A percentile compares a stretch with the other conserved stretches of the same genome.
phyloP scores from a whole-genome alignment of 208 protist genomes.

The Crithidia expoeki region DNA sequence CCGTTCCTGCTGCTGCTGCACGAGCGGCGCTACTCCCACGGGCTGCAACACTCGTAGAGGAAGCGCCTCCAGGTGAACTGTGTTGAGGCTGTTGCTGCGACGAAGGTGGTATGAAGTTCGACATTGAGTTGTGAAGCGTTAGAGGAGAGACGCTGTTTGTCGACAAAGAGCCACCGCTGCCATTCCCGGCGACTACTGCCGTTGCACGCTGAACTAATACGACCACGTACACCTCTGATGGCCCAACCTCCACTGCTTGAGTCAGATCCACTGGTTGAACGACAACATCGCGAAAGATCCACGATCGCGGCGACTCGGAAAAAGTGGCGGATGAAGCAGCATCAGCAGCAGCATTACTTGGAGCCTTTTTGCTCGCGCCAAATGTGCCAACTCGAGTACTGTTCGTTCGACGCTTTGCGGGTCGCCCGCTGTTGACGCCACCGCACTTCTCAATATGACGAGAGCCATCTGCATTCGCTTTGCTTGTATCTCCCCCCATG shows the following conservation, averaged over 20 bases:
- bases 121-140: neutral
- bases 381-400: neutral
- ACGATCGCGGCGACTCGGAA: conserved; percentile 29
- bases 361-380: neutral
- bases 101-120: neutral
- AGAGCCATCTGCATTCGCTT: too few species aligned
- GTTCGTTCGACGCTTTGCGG: conserved; percentile 1
- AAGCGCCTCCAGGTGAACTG: too few species aligned
- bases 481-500: too few species aligned
- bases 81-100: neutral
- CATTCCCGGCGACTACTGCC: neutral
- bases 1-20: neutral
- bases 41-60: too few species aligned
- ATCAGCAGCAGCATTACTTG: neutral
- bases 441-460: too few species aligned
- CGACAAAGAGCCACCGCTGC: neutral
- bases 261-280: conserved; percentile 55
- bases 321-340: neutral
- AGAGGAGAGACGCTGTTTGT: neutral
- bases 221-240: conserved; percentile 62
- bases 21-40: neutral
- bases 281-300: conserved; percentile 29
- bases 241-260: conserved; percentile 28
- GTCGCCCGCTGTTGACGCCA: neutral
- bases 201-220: conserved; percentile 58